Conservation (phyloP, 768 basidiomycete genomes). For the Rhodotorula toruloides region DNA sequence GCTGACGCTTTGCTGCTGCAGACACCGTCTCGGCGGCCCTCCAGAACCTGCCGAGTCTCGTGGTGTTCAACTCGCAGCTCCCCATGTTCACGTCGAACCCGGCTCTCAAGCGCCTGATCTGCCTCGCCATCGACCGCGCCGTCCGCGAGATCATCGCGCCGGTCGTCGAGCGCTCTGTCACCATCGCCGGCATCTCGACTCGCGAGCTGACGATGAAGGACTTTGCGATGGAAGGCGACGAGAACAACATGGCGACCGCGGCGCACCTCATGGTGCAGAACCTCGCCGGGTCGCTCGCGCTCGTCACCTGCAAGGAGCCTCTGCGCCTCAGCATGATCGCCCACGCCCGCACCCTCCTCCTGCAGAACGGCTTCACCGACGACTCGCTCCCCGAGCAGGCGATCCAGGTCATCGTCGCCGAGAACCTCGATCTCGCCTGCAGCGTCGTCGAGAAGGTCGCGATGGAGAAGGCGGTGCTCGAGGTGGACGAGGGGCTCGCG, state of each 20-base stretch:
- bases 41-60: conserved; percentile 61
- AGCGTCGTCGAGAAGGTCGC: conserved; percentile 93
- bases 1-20: not conserved
- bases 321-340: conserved; percentile 83
- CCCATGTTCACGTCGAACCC: conserved; percentile 65
- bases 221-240: conserved; percentile 85
- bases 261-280: conserved; percentile 96
- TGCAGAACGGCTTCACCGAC: conserved; percentile 84
- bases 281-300: conserved; percentile 87
- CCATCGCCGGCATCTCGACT: conserved; percentile 96
- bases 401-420: conserved; percentile 68
- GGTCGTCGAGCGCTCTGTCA: conserved; percentile 95
- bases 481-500: conserved; percentile 84
- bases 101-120: conserved; percentile 81
- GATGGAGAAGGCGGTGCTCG: conserved; percentile 87
- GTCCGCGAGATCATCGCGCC: conserved; percentile 97
- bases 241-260: conserved; percentile 82
- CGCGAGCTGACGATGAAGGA: conserved; percentile 92
- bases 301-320: conserved; percentile 98
- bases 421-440: conserved; percentile 90
- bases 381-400: conserved; percentile 79
- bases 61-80: conserved; percentile 72
- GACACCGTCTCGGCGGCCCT: conserved; percentile 56
- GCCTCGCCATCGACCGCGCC: conserved; percentile 83
- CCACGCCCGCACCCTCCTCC: conserved; percentile 75